Percentiles rank a stretch among this genome's conserved stretches.
Evolutionary conservation across 768 basidiomycete genomes (phyloP).

Genomic region (Mycena vulgaris): DNA sequence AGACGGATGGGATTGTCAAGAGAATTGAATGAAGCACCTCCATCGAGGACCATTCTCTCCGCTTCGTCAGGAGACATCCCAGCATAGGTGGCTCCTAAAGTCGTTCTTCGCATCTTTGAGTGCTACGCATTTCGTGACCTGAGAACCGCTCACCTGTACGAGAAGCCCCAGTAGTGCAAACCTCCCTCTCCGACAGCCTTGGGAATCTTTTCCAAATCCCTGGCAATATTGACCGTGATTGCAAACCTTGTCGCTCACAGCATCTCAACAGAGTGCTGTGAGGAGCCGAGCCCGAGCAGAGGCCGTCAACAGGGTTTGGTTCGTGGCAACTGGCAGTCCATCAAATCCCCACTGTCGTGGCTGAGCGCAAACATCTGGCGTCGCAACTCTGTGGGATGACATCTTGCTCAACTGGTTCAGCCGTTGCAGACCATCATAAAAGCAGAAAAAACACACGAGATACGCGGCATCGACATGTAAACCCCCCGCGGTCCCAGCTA

Average conservation of each 20-base stretch:
- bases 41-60: constrained; percentile 23
- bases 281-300: constrained; percentile 16
- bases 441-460: constrained; percentile 24
- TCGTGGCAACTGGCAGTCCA: neutral
- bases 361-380: constrained; percentile 18
- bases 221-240: constrained; percentile 20
- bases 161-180: constrained; percentile 29
- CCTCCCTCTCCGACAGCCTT: constrained; percentile 21
- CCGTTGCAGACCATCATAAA: too few relatives aligned
- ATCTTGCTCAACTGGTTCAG: constrained; percentile 2
- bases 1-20: neutral
- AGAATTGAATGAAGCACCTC: constrained; percentile 7
- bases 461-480: constrained; percentile 27
- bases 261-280: constrained; percentile 18
- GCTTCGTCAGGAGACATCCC: constrained; percentile 29
- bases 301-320: constrained; percentile 1
- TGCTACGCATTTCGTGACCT: too few relatives aligned
- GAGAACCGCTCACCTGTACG: constrained; percentile 20
- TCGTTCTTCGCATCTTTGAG: constrained; percentile 12
- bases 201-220: constrained; percentile 32
- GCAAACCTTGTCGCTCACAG: constrained; percentile 27
- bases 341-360: constrained; percentile 11
- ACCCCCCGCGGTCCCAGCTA: constrained; percentile 34
- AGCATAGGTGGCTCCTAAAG: constrained; percentile 28
- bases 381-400: constrained; percentile 19